These are phyloP conservation scores for Puccinellia tenuiflora DNA, from an alignment of 176 grass and related monocot species.

Conservation along the genomic window DNA sequence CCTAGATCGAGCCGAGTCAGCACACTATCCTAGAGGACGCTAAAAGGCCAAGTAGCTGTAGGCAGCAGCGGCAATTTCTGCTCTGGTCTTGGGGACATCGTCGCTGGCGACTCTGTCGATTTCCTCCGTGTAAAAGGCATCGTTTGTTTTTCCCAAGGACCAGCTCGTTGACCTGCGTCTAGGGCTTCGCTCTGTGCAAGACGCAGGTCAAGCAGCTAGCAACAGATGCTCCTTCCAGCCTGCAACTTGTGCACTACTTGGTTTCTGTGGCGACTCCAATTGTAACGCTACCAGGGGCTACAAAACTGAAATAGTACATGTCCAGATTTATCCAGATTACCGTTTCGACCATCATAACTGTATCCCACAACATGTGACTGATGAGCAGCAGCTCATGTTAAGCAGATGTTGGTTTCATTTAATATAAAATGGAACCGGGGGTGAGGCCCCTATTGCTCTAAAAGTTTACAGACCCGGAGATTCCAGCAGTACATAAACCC, in stretches of 20 bases:
- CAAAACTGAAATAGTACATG: not conserved
- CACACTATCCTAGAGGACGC: not conserved
- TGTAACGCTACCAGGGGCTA: not conserved
- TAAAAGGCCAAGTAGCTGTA: not conserved
- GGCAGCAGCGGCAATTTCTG: not conserved
- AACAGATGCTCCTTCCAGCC: not conserved
- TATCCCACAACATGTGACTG: not conserved
- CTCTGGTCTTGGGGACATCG: not conserved
- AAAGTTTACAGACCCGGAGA: too few relatives aligned
- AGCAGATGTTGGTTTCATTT: too few relatives aligned
- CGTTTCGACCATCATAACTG: not conserved
- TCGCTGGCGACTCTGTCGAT: not conserved
- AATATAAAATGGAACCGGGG: too few relatives aligned
- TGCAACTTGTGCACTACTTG: not conserved
- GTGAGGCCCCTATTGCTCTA: too few relatives aligned
- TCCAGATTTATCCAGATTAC: not conserved
- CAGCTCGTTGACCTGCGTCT: slow-evolving; percentile 12
- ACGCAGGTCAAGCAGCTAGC: slow-evolving; percentile 1
- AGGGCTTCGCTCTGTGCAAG: not conserved
- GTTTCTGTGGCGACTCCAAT: not conserved
- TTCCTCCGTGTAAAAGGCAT: slow-evolving; percentile 6
- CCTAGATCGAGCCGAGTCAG: not conserved
- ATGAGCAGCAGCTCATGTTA: not conserved
- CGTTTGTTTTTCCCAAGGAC: not conserved
- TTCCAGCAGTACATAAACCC: not conserved